Conservation (phyloP, 495 filamentous ascomycete species). For the Talaromyces proteolyticus region DNA sequence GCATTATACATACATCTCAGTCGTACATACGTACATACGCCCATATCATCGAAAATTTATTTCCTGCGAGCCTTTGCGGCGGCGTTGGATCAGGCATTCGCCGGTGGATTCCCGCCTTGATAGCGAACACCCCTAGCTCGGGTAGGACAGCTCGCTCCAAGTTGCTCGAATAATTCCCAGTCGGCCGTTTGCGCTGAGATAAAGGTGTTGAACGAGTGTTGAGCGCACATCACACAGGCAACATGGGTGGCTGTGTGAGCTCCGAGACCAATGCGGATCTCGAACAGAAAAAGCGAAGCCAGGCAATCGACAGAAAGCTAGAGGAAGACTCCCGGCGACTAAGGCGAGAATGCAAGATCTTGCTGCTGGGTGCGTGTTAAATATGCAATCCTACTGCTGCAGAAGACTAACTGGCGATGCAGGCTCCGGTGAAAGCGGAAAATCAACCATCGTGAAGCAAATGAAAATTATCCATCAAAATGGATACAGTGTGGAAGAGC, state of each 20-base stretch:
- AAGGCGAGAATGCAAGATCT: conserved; percentile 96
- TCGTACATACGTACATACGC: too few relatives aligned
- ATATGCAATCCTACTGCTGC: too few relatives aligned
- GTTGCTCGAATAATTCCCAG: too few relatives aligned
- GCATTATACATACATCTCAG: too few relatives aligned
- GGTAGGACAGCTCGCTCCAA: too few relatives aligned
- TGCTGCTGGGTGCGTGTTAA: conserved; percentile 79
- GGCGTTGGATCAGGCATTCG: too few relatives aligned
- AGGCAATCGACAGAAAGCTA: conserved; percentile 84
- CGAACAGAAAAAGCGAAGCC: conserved; percentile 90
- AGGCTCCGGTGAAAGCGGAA: conserved; percentile 98
- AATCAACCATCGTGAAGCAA: conserved; percentile 98
- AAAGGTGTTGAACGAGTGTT: too few relatives aligned
- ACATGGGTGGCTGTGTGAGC: conserved; percentile 90
- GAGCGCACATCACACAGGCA: conserved; percentile 18
- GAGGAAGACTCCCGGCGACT: conserved; percentile 89
- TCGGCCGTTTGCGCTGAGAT: too few relatives aligned
- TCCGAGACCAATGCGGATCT: conserved; percentile 66
- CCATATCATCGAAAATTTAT: too few relatives aligned
- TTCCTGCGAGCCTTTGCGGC: too few relatives aligned
- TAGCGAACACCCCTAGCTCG: too few relatives aligned
- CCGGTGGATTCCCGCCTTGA: too few relatives aligned
- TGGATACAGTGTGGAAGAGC: conserved; percentile 87
- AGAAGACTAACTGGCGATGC: conserved; percentile 2
- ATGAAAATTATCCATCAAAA: conserved; percentile 99